Conservation (phyloP, 352 stramenopile genomes). For the Globisporangium recalcitrans region DNA sequence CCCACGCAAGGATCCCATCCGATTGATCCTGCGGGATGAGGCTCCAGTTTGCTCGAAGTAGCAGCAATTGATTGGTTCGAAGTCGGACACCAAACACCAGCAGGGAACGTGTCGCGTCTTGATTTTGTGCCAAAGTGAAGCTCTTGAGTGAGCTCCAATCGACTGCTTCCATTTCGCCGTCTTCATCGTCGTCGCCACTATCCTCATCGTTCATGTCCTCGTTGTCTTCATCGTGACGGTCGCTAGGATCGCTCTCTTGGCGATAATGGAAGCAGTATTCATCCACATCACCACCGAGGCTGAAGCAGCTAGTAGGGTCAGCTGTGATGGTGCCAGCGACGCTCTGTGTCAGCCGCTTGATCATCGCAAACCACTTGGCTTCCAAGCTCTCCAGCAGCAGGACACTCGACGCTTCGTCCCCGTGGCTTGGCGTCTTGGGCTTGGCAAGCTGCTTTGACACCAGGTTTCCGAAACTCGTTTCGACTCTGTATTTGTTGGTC, state of each 20-base stretch:
- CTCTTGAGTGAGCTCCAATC: conserved; percentile 47
- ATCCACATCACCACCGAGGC: conserved; percentile 24
- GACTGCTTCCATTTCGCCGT: conserved; percentile 38
- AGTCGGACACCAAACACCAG: conserved; percentile 33
- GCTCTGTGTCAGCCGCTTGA: conserved; percentile 24
- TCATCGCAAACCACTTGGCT: conserved; percentile 33
- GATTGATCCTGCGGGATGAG: neutral
- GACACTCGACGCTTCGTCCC: conserved; percentile 3
- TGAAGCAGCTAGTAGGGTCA: conserved; percentile 28
- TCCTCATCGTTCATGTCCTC: conserved; percentile 13
- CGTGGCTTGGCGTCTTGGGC: neutral
- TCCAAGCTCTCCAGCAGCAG: conserved; percentile 26
- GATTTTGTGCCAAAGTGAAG: conserved; percentile 13
- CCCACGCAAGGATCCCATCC: conserved; percentile 19
- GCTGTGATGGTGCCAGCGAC: conserved; percentile 19
- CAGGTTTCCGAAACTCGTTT: conserved; percentile 63
- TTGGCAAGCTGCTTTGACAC: conserved; percentile 33
- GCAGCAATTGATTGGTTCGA: conserved; percentile 21
- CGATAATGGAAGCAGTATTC: conserved; percentile 41
- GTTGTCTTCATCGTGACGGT: conserved; percentile 12
- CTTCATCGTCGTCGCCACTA: conserved; percentile 20
- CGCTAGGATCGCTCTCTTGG: neutral
- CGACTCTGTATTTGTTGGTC: conserved; percentile 40
- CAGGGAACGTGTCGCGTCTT: conserved; percentile 5
- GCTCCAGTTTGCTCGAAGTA: conserved; percentile 21